These are phyloP conservation scores for Phialophora expanda DNA, from an alignment of 2,329 filamentous ascomycete species.

Conservation along the genomic window DNA sequence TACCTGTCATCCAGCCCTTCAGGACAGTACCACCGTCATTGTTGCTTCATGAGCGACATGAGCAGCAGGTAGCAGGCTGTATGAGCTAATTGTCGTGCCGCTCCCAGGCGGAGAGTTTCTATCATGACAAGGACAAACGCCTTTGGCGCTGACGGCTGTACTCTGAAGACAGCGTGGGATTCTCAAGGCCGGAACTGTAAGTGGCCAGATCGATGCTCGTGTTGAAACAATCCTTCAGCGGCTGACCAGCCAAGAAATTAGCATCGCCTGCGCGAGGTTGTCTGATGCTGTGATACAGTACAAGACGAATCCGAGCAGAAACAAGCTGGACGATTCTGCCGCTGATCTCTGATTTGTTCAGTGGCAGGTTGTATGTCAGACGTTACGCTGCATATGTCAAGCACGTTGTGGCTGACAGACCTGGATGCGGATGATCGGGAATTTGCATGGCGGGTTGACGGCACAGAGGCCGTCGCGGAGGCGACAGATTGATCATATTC, in stretches of 20 bases:
- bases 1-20: background rate
- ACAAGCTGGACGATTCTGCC: constrained; percentile 4
- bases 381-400: constrained; percentile 36
- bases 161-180: background rate
- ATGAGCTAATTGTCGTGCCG: background rate
- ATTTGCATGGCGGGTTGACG: constrained; percentile 32
- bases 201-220: constrained; percentile 1
- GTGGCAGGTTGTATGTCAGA: constrained; percentile 33
- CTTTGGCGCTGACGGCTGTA: background rate
- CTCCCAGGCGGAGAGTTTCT: background rate
- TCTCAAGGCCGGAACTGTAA: background rate
- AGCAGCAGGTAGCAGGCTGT: background rate
- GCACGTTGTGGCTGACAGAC: constrained; percentile 29
- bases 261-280: constrained; percentile 9
- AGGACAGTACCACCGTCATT: background rate
- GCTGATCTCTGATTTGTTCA: constrained; percentile 17
- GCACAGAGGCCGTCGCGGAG: constrained; percentile 15
- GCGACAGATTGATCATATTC: constrained; percentile 4
- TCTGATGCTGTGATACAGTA: constrained; percentile 18
- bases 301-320: constrained; percentile 9
- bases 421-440: constrained; percentile 23
- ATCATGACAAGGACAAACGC: background rate
- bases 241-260: background rate
- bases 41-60: background rate
- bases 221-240: background rate